Evolutionary conservation across 352 stramenopile species (phyloP).

Genomic region (Phytopythium oedochilum): DNA sequence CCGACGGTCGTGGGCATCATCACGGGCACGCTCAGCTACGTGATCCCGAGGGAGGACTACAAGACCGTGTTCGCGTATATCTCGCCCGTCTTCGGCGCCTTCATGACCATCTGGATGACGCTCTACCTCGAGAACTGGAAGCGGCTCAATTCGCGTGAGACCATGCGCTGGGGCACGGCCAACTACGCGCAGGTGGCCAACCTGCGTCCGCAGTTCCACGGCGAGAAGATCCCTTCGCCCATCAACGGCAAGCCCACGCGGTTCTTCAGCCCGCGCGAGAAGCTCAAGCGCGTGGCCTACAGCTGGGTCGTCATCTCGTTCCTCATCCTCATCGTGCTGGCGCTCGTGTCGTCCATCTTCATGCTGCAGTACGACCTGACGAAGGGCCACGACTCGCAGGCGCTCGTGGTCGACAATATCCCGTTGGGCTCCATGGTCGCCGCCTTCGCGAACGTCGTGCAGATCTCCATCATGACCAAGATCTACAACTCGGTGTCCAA

Average conservation of each 20-base stretch:
- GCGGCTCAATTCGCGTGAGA: constrained; percentile 69
- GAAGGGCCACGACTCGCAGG: constrained; percentile 48
- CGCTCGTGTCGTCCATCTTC: constrained; percentile 73
- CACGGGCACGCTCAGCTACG: constrained; percentile 78
- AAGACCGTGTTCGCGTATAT: constrained; percentile 71
- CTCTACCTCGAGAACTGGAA: constrained; percentile 91
- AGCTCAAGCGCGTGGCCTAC: constrained; percentile 67
- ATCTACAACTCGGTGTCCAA: constrained; percentile 89
- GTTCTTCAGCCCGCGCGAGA: constrained; percentile 62
- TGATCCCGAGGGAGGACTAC: constrained; percentile 35
- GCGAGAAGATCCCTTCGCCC: constrained; percentile 66
- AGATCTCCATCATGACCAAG: constrained; percentile 90
- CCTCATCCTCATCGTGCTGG: constrained; percentile 73
- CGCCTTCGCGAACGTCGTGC: constrained; percentile 63
- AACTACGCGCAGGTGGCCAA: constrained; percentile 67
- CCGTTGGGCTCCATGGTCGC: constrained; percentile 70
- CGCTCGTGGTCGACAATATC: constrained; percentile 56
- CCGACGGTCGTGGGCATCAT: constrained; percentile 89
- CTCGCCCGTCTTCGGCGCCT: constrained; percentile 70
- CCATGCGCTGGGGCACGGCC: constrained; percentile 80
- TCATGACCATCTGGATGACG: constrained; percentile 90
- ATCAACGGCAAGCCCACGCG: constrained; percentile 67
- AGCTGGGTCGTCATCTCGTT: constrained; percentile 76
- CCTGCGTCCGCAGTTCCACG: constrained; percentile 70
- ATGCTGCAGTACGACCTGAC: constrained; percentile 72